Conservation (phyloP, 2,329 filamentous ascomycete genomes). For the Phialemoniopsis sp. region DNA sequence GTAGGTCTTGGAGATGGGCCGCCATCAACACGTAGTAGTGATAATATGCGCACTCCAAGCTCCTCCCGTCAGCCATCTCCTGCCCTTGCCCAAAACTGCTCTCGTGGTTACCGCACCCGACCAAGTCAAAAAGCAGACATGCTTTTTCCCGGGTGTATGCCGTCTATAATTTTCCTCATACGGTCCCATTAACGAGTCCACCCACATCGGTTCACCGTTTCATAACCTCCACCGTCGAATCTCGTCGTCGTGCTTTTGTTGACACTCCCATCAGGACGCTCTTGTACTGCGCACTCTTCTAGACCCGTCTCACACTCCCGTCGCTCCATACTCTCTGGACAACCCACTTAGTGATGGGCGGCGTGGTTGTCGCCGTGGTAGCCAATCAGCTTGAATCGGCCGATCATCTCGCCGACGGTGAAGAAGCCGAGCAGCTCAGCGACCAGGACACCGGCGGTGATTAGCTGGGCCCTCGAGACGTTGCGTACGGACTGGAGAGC, state of each 20-base stretch:
- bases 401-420: conserved; percentile 95
- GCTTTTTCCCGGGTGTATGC: no score
- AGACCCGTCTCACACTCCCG: background rate
- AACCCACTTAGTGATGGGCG: conserved; percentile 49
- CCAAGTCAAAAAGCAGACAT: no score
- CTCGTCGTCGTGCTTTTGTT: background rate
- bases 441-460: conserved; percentile 68
- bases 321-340: background rate
- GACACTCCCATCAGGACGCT: background rate
- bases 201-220: background rate
- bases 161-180: no score
- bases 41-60: no score
- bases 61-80: no score
- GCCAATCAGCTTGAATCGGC: conserved; percentile 89
- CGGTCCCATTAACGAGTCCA: no score
- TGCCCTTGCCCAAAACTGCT: no score
- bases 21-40: no score
- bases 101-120: no score
- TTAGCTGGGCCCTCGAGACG: conserved; percentile 67
- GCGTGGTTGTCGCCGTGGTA: conserved; percentile 70
- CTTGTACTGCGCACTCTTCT: background rate
- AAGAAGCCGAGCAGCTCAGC: conserved; percentile 96
- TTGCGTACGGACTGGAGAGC: conserved; percentile 53
- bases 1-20: no score
- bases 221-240: no score